Conservation (phyloP, 208 protist genomes). For the Acanthamoeba castellanii region DNA sequence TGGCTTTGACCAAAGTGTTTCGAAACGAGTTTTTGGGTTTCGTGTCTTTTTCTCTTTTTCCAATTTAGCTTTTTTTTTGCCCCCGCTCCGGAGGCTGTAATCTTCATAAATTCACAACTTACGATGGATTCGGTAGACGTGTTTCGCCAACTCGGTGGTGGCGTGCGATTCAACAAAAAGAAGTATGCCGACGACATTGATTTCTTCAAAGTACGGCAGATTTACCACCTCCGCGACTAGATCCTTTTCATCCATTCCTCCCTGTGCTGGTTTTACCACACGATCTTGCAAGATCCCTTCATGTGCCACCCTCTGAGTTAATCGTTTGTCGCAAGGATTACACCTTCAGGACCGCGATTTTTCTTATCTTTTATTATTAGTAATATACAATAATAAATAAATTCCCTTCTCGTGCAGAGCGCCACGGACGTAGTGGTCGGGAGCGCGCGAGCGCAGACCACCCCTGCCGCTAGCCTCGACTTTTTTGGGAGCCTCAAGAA, state of each 20-base stretch:
- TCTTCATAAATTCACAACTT: not conserved
- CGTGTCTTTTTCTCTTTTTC: not conserved
- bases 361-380: too few relatives aligned
- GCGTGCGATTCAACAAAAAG: slow-evolving; percentile 34
- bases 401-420: not conserved
- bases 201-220: not conserved
- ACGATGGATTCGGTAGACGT: slow-evolving; percentile 31
- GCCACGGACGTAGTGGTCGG: slow-evolving; percentile 6
- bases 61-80: not conserved
- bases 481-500: slow-evolving; percentile 4
- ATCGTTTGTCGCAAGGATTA: too few relatives aligned
- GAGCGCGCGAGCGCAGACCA: not conserved
- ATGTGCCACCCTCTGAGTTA: too few relatives aligned
- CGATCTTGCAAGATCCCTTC: too few relatives aligned
- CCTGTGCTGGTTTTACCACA: too few relatives aligned
- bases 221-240: too few relatives aligned
- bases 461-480: not conserved
- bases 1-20: too few relatives aligned
- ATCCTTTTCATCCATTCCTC: too few relatives aligned
- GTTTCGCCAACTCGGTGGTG: slow-evolving; percentile 22
- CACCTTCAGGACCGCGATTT: too few relatives aligned
- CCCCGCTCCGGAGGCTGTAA: too few relatives aligned
- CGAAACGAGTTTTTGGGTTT: not conserved
- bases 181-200: slow-evolving; percentile 35
- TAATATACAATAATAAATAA: too few relatives aligned